Evolutionary conservation across 169 alveolate species (phyloP).

Genomic region (Eimeria brunetti): DNA sequence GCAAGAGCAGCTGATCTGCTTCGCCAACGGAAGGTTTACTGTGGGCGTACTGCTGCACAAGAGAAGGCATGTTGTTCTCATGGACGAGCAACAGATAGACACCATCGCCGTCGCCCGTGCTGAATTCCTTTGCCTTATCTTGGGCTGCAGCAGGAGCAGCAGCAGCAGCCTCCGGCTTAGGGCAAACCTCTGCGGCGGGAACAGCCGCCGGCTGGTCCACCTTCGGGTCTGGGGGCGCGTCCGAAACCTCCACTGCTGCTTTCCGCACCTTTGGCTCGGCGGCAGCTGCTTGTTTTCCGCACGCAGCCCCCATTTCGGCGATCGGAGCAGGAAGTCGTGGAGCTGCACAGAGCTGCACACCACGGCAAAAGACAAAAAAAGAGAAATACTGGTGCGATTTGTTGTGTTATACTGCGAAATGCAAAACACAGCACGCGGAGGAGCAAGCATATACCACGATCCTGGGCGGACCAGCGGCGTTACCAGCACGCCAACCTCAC

Average conservation of each 20-base stretch:
- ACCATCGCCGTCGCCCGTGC: conserved; percentile 69
- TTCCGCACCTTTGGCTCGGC: conserved; percentile 44
- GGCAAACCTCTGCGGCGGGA: conserved; percentile 5
- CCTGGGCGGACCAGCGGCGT: not conserved
- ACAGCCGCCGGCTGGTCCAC: not conserved
- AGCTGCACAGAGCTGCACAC: conserved; percentile 29
- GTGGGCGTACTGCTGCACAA: conserved; percentile 68
- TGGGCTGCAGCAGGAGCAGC: not conserved
- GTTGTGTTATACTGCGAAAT: not conserved
- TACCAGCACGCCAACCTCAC: conserved; percentile 17
- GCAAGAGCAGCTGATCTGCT: conserved; percentile 29
- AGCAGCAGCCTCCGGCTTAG: not conserved
- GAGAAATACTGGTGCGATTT: not conserved
- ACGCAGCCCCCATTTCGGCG: conserved; percentile 65
- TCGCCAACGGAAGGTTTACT: conserved; percentile 6
- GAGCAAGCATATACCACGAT: not conserved
- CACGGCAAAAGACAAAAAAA: not conserved
- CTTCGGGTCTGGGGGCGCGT: not conserved
- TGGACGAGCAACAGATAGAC: conserved; percentile 36
- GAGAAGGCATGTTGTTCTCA: conserved; percentile 24
- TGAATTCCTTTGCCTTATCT: conserved; percentile 44
- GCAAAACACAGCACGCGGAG: not conserved
- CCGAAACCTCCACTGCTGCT: conserved; percentile 60
- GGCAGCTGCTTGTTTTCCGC: conserved; percentile 41
- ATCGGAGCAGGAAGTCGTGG: not conserved